phyloP scores from a whole-genome alignment of 441 rosid species.

The Oxalis stricta region DNA sequence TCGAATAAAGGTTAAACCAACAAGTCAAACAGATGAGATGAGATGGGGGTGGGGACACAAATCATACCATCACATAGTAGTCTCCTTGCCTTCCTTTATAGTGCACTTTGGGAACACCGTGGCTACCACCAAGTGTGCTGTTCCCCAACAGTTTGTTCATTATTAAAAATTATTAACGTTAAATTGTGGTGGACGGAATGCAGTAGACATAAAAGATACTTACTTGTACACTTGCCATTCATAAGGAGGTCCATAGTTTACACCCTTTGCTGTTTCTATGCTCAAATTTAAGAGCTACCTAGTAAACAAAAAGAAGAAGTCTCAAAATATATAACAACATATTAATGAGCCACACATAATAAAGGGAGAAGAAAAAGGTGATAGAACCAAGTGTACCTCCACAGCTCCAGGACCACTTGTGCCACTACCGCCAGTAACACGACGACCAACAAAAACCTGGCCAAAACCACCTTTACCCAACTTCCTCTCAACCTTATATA shows the following conservation, averaged over 20 bases:
- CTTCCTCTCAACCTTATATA: constrained; percentile 80
- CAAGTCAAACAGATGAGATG: constrained; percentile 5
- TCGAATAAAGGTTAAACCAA: constrained; percentile 4
- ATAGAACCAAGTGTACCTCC: constrained; percentile 38
- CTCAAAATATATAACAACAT: neutral
- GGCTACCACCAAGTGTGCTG: constrained; percentile 95
- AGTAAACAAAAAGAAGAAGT: constrained; percentile 1
- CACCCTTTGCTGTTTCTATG: constrained; percentile 97
- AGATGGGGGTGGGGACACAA: constrained; percentile 5
- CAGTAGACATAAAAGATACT: constrained; percentile 13
- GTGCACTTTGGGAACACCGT: constrained; percentile 94
- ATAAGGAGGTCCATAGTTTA: constrained; percentile 92
- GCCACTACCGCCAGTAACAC: constrained; percentile 66
- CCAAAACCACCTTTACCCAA: constrained; percentile 98
- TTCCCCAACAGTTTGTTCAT: constrained; percentile 10
- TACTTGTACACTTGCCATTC: constrained; percentile 99
- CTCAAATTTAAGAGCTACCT: constrained; percentile 98
- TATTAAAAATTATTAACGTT: neutral
- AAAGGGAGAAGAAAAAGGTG: neutral
- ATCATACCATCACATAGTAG: constrained; percentile 81
- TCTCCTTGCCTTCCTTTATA: constrained; percentile 96
- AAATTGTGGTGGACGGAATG: neutral
- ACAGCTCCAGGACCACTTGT: constrained; percentile 51
- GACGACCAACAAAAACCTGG: constrained; percentile 96
- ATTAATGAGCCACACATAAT: neutral